Evolutionary conservation across 352 stramenopile species (phyloP).

Genomic region (Phytophthora vignae): DNA sequence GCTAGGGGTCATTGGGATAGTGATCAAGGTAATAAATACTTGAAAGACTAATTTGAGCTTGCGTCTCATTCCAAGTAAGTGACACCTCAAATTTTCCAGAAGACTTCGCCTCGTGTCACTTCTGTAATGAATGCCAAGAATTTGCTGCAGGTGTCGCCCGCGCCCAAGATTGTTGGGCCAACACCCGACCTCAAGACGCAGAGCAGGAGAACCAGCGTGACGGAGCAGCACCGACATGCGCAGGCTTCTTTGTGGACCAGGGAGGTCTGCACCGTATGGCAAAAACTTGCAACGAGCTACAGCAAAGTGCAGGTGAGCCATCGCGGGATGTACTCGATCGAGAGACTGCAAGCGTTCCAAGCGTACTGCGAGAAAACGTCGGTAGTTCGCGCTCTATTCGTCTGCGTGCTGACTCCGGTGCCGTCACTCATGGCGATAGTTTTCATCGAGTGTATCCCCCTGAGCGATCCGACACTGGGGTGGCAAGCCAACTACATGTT

Average conservation of each 20-base stretch:
- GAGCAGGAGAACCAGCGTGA: slow-evolving; percentile 3
- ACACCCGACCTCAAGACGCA: background rate
- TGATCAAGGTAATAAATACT: background rate
- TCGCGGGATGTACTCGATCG: slow-evolving; percentile 48
- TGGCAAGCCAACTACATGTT: slow-evolving; percentile 37
- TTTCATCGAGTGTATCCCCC: slow-evolving; percentile 21
- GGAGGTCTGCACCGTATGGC: background rate
- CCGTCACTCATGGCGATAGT: slow-evolving; percentile 14
- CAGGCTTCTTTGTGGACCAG: background rate
- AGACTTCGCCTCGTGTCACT: background rate
- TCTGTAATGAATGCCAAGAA: slow-evolving; percentile 2
- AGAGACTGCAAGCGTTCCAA: slow-evolving; percentile 44
- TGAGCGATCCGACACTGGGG: slow-evolving; percentile 12
- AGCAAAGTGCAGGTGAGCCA: slow-evolving; percentile 35
- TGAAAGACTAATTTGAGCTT: slow-evolving; percentile 1
- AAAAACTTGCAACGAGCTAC: background rate
- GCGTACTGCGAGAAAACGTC: slow-evolving; percentile 35
- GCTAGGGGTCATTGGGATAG: background rate
- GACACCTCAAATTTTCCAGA: background rate
- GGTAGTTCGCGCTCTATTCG: background rate
- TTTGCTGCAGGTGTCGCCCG: slow-evolving; percentile 6
- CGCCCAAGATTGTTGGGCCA: background rate
- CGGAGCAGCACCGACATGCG: background rate
- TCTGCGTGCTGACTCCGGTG: slow-evolving; percentile 29
- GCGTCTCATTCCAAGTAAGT: background rate